Conservation (phyloP, 129 eudicot genomes). For the Chrysanthemum seticuspe region DNA sequence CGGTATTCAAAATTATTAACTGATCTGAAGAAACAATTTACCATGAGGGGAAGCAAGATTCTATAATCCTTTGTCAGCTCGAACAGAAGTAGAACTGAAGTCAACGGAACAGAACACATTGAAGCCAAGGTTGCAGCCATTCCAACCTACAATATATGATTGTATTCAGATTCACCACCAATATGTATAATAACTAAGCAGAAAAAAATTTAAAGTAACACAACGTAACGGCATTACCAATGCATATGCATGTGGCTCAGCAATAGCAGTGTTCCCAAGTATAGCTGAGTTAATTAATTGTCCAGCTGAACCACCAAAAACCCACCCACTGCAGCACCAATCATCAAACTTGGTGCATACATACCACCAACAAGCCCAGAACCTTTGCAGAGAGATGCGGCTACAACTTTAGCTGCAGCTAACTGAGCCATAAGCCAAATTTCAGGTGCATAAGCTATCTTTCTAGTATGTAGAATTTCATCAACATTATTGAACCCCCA, state of each 20-base stretch:
- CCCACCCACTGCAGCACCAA: slow-evolving; percentile 99
- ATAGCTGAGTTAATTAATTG: slow-evolving; percentile 80
- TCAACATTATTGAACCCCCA: slow-evolving; percentile 99
- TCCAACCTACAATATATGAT: slow-evolving; percentile 65
- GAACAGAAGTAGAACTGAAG: slow-evolving; percentile 90
- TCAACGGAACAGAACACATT: slow-evolving; percentile 92
- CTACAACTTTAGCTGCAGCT: slow-evolving; percentile 94
- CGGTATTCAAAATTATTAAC: neutral
- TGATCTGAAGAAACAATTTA: slow-evolving; percentile 30
- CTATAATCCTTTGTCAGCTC: slow-evolving; percentile 97
- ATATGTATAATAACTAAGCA: slow-evolving; percentile 1
- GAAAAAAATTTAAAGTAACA: neutral
- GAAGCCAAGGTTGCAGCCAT: slow-evolving; percentile 99
- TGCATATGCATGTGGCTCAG: slow-evolving; percentile 99
- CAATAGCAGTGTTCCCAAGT: slow-evolving; percentile 93
- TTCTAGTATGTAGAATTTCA: slow-evolving; percentile 93
- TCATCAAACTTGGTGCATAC: slow-evolving; percentile 98
- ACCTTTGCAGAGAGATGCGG: slow-evolving; percentile 92
- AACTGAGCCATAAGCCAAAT: slow-evolving; percentile 90
- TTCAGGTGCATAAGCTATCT: slow-evolving; percentile 95
- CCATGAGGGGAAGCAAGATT: slow-evolving; percentile 98
- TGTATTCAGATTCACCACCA: slow-evolving; percentile 3
- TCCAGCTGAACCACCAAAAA: slow-evolving; percentile 93
- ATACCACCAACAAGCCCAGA: slow-evolving; percentile 97
- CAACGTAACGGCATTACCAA: slow-evolving; percentile 46